phyloP scores from a whole-genome alignment of 1,139 yeast species.

The Pneumocystis jirovecii region DNA sequence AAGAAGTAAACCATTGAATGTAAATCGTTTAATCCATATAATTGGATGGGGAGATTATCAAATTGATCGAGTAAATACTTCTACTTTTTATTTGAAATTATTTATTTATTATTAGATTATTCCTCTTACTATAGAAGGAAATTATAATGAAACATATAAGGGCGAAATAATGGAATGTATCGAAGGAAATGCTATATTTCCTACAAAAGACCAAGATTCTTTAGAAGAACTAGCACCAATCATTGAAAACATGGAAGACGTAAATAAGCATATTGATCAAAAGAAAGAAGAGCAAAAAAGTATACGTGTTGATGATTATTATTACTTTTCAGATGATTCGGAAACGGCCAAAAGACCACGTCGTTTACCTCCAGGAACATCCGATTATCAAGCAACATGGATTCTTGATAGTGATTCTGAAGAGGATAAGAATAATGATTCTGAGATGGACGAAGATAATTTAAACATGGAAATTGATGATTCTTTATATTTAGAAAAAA shows the following conservation, averaged over 20 bases:
- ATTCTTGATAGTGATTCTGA: slow-evolving; percentile 40
- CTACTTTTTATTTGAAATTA: slow-evolving; percentile 18
- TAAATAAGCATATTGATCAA: slow-evolving; percentile 29
- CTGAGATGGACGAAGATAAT: slow-evolving; percentile 39
- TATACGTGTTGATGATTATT: slow-evolving; percentile 58
- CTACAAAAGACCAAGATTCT: slow-evolving; percentile 26
- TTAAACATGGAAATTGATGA: slow-evolving; percentile 20
- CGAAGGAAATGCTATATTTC: slow-evolving; percentile 16
- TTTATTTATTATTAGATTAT: slow-evolving; percentile 5
- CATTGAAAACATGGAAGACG: slow-evolving; percentile 33
- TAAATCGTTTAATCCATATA: slow-evolving; percentile 64
- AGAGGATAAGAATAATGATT: slow-evolving; percentile 38
- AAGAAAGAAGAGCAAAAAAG: slow-evolving; percentile 39
- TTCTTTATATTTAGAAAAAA: slow-evolving; percentile 23
- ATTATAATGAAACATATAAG: slow-evolving; percentile 14
- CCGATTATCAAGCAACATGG: slow-evolving; percentile 93
- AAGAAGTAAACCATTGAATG: slow-evolving; percentile 71
- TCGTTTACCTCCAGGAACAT: slow-evolving; percentile 67
- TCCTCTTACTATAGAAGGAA: slow-evolving; percentile 4
- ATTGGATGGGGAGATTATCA: slow-evolving; percentile 88
- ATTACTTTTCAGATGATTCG: slow-evolving; percentile 35
- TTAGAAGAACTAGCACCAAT: slow-evolving; percentile 46
- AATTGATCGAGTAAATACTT: slow-evolving; percentile 36
- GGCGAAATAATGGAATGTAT: slow-evolving; percentile 25
- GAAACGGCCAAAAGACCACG: slow-evolving; percentile 26